Percentiles rank a stretch among this genome's conserved stretches.
These are phyloP conservation scores for Aspergillus costaricaensis DNA, from an alignment of 2,329 filamentous ascomycete species.

Conservation along the genomic window DNA sequence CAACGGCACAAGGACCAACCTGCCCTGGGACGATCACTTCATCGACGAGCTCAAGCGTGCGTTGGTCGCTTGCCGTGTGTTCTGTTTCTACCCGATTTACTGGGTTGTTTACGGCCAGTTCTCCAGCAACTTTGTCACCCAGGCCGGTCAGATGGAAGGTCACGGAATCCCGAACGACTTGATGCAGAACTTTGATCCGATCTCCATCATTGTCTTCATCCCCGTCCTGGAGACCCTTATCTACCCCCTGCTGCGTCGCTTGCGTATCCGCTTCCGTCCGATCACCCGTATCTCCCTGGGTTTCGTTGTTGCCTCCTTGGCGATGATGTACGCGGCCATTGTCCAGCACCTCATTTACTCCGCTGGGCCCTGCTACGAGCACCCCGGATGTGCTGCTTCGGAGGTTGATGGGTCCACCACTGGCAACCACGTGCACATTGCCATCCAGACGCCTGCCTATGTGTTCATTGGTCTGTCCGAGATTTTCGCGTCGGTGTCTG, in stretches of 20 bases:
- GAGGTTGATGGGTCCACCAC: constrained; percentile 32
- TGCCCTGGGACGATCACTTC: constrained; percentile 69
- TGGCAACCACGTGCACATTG: constrained; percentile 48
- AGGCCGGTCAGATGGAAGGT: constrained; percentile 63
- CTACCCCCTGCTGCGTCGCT: constrained; percentile 67
- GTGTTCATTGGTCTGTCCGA: constrained; percentile 54
- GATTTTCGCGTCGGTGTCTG: constrained; percentile 65
- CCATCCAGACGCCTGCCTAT: constrained; percentile 49
- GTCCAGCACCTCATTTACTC: constrained; percentile 60
- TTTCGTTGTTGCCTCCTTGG: constrained; percentile 65
- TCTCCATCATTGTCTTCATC: constrained; percentile 74
- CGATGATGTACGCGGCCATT: constrained; percentile 63
- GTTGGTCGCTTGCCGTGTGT: constrained; percentile 68
- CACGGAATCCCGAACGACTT: constrained; percentile 76
- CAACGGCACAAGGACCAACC: constrained; percentile 40
- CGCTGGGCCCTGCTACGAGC: constrained; percentile 54
- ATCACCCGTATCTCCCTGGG: constrained; percentile 74
- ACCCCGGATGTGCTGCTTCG: constrained; percentile 38
- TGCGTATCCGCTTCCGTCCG: constrained; percentile 68
- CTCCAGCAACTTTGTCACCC: constrained; percentile 67
- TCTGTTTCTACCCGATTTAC: constrained; percentile 69
- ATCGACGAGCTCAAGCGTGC: constrained; percentile 71
- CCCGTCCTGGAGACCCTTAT: constrained; percentile 69
- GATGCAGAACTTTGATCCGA: constrained; percentile 73
- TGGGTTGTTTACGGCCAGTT: constrained; percentile 71